These are phyloP conservation scores for Amanita phalloides DNA, from an alignment of 768 basidiomycete species.

Conservation along the genomic window DNA sequence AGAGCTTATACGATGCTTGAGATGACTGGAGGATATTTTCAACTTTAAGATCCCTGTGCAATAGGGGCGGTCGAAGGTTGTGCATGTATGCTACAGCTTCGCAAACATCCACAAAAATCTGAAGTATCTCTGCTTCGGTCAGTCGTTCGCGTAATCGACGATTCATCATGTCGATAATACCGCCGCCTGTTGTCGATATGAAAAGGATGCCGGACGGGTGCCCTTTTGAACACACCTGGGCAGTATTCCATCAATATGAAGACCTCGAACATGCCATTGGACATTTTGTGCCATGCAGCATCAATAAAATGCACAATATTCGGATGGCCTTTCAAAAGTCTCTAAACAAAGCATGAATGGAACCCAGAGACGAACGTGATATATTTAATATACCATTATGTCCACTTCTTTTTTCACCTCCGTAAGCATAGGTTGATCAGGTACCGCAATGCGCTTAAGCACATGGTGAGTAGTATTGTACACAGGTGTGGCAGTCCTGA, in stretches of 20 bases:
- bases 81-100: conserved; percentile 98
- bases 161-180: conserved; percentile 99
- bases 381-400: conserved; percentile 68
- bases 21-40: conserved; percentile 95
- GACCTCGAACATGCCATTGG: conserved; percentile 84
- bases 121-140: conserved; percentile 92
- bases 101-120: conserved; percentile 96
- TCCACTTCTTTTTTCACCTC: conserved; percentile 98
- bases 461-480: conserved; percentile 93
- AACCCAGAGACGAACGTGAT: conserved; percentile 5
- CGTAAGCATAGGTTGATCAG: conserved; percentile 78
- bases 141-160: conserved; percentile 88
- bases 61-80: conserved; percentile 75
- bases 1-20: conserved; percentile 81
- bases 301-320: conserved; percentile 96
- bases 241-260: conserved; percentile 99
- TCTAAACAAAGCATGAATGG: conserved; percentile 37
- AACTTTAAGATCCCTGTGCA: conserved; percentile 97
- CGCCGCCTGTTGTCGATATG: conserved; percentile 54
- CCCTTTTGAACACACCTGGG: conserved; percentile 43
- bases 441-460: conserved; percentile 90
- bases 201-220: neutral
- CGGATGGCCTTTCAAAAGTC: conserved; percentile 84
- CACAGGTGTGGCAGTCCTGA: conserved; percentile 75
- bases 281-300: conserved; percentile 80